phyloP scores from a whole-genome alignment of 805 yeast species.

The Candida ipomoeae region DNA sequence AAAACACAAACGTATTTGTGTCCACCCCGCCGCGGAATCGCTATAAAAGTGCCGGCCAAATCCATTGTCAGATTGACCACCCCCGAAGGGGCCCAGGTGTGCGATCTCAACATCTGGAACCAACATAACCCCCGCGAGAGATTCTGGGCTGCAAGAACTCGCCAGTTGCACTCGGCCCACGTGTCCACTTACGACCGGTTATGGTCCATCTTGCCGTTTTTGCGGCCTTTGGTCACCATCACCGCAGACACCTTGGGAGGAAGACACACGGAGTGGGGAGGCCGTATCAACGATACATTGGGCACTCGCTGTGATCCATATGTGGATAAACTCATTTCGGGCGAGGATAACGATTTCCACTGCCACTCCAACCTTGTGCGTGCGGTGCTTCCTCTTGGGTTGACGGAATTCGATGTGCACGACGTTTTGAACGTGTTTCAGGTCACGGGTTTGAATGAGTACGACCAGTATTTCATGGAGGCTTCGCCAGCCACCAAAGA shows the following conservation, averaged over 20 bases:
- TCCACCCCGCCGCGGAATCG: conserved; percentile 55
- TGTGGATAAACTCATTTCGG: conserved; percentile 58
- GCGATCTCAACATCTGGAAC: conserved; percentile 66
- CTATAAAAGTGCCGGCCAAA: conserved; percentile 61
- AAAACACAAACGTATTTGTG: conserved; percentile 40
- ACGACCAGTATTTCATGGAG: conserved; percentile 68
- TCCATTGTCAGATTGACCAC: conserved; percentile 56
- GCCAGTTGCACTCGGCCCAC: conserved; percentile 63
- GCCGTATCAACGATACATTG: conserved; percentile 59
- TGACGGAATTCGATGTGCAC: conserved; percentile 63
- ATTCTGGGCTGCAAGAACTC: conserved; percentile 66
- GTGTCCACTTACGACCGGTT: conserved; percentile 57
- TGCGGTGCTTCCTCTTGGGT: conserved; percentile 55
- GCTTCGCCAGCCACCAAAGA: conserved; percentile 58
- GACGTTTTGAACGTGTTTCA: conserved; percentile 69
- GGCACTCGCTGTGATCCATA: conserved; percentile 72
- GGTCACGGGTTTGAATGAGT: conserved; percentile 60
- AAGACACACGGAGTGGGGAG: conserved; percentile 62
- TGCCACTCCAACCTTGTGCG: conserved; percentile 63
- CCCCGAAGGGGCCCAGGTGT: conserved; percentile 69
- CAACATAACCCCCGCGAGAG: conserved; percentile 57
- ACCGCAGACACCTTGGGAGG: conserved; percentile 55
- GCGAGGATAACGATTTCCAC: conserved; percentile 62
- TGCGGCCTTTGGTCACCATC: conserved; percentile 61
- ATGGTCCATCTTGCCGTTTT: conserved; percentile 64